A percentile compares a stretch with the other conserved stretches of the same genome.
phyloP scores from a whole-genome alignment of 805 yeast genomes.

The Lachancea meyersii region DNA sequence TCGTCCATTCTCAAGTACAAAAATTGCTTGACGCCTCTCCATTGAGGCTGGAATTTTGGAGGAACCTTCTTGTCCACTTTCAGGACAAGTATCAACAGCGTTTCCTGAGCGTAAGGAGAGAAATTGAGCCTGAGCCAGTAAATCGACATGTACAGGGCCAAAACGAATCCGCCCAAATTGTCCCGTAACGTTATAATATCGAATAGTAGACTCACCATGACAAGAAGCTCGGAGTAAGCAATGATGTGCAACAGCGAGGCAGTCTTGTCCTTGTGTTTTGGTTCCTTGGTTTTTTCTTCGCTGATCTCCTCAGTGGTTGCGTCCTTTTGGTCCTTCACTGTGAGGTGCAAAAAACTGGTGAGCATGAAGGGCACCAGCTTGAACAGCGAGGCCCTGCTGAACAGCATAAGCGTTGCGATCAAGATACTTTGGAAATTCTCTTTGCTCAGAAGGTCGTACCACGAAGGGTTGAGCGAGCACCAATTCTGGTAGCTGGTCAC shows the following conservation, averaged over 20 bases:
- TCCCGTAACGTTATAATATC: constrained; percentile 57
- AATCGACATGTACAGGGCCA: constrained; percentile 49
- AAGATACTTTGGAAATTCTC: constrained; percentile 68
- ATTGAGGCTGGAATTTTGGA: constrained; percentile 32
- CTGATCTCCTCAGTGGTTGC: constrained; percentile 12
- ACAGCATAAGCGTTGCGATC: constrained; percentile 52
- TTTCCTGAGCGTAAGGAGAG: constrained; percentile 37
- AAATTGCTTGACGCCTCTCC: constrained; percentile 38
- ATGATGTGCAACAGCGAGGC: constrained; percentile 32
- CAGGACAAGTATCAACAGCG: constrained; percentile 27
- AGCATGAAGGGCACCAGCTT: constrained; percentile 56
- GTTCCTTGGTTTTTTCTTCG: constrained; percentile 9
- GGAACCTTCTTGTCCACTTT: constrained; percentile 32
- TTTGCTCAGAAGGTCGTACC: constrained; percentile 58
- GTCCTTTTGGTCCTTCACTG: constrained; percentile 18
- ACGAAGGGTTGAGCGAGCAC: constrained; percentile 54
- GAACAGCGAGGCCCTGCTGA: constrained; percentile 58
- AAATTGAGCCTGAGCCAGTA: constrained; percentile 68
- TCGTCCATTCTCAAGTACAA: constrained; percentile 37
- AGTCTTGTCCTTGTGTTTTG: constrained; percentile 12
- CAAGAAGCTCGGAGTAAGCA: constrained; percentile 54
- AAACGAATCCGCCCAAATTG: constrained; percentile 64
- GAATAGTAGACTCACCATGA: constrained; percentile 46
- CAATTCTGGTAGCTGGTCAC: constrained; percentile 54
- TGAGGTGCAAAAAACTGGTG: constrained; percentile 53